Evolutionary conservation across 305 asterid species (phyloP).

Genomic region (Nicotiana rustica): DNA sequence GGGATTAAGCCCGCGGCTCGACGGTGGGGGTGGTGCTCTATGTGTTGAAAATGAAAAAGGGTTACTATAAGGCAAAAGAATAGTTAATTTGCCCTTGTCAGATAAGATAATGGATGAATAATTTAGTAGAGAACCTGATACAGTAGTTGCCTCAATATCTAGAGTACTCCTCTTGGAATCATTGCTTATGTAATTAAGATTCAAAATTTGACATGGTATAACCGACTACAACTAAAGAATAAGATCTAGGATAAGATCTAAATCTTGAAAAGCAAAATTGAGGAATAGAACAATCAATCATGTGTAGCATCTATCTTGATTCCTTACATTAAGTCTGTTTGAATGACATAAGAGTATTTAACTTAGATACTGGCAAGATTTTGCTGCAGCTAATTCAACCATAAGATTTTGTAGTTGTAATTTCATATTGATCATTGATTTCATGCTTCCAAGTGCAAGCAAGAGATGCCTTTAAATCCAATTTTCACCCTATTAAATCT

Average conservation of each 20-base stretch:
- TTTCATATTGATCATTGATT: conserved; percentile 48
- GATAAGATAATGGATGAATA: conserved; percentile 28
- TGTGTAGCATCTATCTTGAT: conserved; percentile 28
- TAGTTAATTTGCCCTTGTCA: conserved; percentile 26
- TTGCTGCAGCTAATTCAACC: conserved; percentile 44
- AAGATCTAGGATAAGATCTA: conserved; percentile 73
- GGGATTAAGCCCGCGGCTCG: conserved; percentile 62
- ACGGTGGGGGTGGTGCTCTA: conserved; percentile 56
- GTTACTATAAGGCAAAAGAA: conserved; percentile 15
- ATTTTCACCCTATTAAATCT: conserved; percentile 41
- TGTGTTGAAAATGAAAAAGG: conserved; percentile 42
- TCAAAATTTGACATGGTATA: conserved; percentile 47
- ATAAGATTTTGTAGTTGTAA: conserved; percentile 52
- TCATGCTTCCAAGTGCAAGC: conserved; percentile 42
- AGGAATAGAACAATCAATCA: conserved; percentile 6
- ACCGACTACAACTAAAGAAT: conserved; percentile 56
- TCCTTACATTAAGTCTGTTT: conserved; percentile 23
- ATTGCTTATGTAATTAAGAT: conserved; percentile 65
- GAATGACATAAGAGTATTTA: conserved; percentile 47
- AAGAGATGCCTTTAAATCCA: conserved; percentile 20
- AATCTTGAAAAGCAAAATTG: conserved; percentile 37
- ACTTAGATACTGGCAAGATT: conserved; percentile 58
- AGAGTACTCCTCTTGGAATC: conserved; percentile 44
- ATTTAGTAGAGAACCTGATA: conserved; percentile 42
- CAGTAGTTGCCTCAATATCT: conserved; percentile 63